Percentiles rank a stretch among this genome's conserved stretches.
phyloP scores from a whole-genome alignment of 352 stramenopile genomes.

The Aphanomyces astaci region DNA sequence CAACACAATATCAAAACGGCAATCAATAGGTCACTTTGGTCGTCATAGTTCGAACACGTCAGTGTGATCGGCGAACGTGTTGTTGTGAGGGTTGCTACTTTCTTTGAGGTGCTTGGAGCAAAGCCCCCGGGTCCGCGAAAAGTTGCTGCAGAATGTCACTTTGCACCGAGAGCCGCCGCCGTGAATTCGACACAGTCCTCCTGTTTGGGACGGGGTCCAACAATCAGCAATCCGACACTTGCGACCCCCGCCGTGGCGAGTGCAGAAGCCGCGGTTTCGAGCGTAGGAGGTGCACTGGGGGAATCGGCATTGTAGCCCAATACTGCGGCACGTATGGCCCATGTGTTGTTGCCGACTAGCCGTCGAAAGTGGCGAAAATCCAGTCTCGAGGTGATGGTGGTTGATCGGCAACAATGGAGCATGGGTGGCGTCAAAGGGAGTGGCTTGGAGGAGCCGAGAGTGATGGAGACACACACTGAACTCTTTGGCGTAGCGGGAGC shows the following conservation, averaged over 20 bases:
- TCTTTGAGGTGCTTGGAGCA: constrained; percentile 60
- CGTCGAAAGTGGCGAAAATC: too few relatives aligned
- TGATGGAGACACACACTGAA: background rate
- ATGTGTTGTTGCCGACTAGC: too few relatives aligned
- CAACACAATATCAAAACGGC: too few relatives aligned
- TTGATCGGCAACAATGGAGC: too few relatives aligned
- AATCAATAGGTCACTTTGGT: too few relatives aligned
- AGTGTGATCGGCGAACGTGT: too few relatives aligned
- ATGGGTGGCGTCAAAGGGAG: background rate
- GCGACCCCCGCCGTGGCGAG: constrained; percentile 14
- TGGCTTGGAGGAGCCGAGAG: background rate
- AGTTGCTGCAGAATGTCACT: constrained; percentile 75
- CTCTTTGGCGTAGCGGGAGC: constrained; percentile 10
- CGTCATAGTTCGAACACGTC: background rate
- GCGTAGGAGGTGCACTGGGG: constrained; percentile 17
- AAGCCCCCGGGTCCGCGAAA: constrained; percentile 67
- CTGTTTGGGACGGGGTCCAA: constrained; percentile 67
- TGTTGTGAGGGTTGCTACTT: background rate
- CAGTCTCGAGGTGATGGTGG: too few relatives aligned
- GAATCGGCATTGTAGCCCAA: background rate
- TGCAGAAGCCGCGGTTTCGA: constrained; percentile 15
- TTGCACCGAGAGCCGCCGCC: constrained; percentile 79
- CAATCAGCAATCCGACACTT: constrained; percentile 47
- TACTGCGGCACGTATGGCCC: background rate
- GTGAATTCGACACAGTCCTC: constrained; percentile 77